Percentiles rank a stretch among this genome's conserved stretches.
Conservation (phyloP, 108 stramenopile genomes). For the Skeletonema grethae region DNA sequence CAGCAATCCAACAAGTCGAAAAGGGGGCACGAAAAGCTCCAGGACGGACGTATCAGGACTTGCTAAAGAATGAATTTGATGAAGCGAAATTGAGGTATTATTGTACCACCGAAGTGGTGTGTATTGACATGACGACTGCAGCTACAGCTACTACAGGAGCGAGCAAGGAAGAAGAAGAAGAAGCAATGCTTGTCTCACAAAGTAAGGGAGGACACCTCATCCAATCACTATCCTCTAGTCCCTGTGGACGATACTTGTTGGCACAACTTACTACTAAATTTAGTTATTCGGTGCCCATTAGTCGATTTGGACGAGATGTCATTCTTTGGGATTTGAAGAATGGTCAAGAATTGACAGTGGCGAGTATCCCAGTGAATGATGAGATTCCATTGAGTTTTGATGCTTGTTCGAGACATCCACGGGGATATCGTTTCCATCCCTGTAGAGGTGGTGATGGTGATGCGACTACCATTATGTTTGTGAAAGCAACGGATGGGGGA, state of each 20-base stretch:
- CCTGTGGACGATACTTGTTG: conserved; percentile 26
- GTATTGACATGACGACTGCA: background rate
- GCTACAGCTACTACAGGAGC: too few relatives aligned
- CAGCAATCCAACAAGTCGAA: conserved; percentile 30
- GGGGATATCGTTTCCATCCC: conserved; percentile 35
- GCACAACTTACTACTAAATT: conserved; percentile 20
- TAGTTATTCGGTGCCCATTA: conserved; percentile 39
- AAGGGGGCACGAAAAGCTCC: conserved; percentile 36
- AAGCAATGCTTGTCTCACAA: conserved; percentile 10
- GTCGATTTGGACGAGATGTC: conserved; percentile 29
- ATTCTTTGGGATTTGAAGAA: conserved; percentile 40
- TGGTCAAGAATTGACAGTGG: conserved; percentile 3
- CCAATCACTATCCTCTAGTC: conserved; percentile 22
- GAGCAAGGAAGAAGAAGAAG: too few relatives aligned
- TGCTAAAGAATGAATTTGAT: conserved; percentile 44
- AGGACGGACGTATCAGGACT: conserved; percentile 49
- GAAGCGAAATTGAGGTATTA: conserved; percentile 31
- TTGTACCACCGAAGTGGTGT: conserved; percentile 24
- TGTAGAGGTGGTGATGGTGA: background rate
- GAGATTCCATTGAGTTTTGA: conserved; percentile 47
- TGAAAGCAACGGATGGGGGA: conserved; percentile 38
- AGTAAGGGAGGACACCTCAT: conserved; percentile 20
- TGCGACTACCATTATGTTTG: conserved; percentile 11
- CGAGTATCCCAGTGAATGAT: conserved; percentile 41
- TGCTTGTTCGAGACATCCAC: conserved; percentile 41